A percentile compares a stretch with the other conserved stretches of the same genome.
phyloP scores from a whole-genome alignment of 371 early-diverging fungal species.

The Rhizomucor pusillus region DNA sequence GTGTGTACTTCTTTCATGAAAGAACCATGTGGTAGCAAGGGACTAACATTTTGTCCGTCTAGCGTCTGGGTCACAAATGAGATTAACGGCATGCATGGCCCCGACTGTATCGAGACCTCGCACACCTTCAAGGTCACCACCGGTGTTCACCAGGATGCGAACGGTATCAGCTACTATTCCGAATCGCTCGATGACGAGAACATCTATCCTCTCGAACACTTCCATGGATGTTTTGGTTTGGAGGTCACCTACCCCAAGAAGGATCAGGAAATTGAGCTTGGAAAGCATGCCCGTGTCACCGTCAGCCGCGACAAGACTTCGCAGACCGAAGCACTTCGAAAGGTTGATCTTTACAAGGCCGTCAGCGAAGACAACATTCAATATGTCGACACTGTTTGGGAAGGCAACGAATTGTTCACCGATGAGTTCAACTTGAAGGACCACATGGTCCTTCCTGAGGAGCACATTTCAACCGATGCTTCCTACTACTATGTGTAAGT shows the following conservation, averaged over 20 bases:
- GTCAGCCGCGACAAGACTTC: slow-evolving; percentile 35
- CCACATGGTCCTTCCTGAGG: slow-evolving; percentile 26
- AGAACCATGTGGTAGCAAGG: background rate
- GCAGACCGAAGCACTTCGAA: slow-evolving; percentile 32
- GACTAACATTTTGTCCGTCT: background rate
- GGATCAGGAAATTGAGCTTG: slow-evolving; percentile 18
- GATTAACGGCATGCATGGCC: slow-evolving; percentile 40
- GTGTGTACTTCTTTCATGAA: slow-evolving; percentile 16
- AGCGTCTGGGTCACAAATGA: slow-evolving; percentile 51
- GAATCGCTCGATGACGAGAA: slow-evolving; percentile 33
- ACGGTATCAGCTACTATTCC: slow-evolving; percentile 46
- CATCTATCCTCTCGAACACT: slow-evolving; percentile 27
- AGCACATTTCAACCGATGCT: slow-evolving; percentile 9
- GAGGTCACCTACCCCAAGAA: slow-evolving; percentile 29
- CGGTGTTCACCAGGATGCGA: slow-evolving; percentile 56
- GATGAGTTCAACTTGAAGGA: slow-evolving; percentile 38
- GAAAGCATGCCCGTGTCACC: slow-evolving; percentile 30
- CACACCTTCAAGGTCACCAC: slow-evolving; percentile 59
- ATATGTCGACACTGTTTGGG: slow-evolving; percentile 27
- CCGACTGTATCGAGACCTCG: slow-evolving; percentile 52
- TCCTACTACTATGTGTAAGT: slow-evolving; percentile 15
- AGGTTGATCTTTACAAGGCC: slow-evolving; percentile 43
- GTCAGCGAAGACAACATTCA: slow-evolving; percentile 10
- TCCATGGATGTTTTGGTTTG: slow-evolving; percentile 45
- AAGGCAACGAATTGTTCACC: slow-evolving; percentile 25